Percentiles rank a stretch among this genome's conserved stretches.
Evolutionary conservation across 1,284 basidiomycete genomes (phyloP).

Genomic region (Pyrrhoderma noxium): DNA sequence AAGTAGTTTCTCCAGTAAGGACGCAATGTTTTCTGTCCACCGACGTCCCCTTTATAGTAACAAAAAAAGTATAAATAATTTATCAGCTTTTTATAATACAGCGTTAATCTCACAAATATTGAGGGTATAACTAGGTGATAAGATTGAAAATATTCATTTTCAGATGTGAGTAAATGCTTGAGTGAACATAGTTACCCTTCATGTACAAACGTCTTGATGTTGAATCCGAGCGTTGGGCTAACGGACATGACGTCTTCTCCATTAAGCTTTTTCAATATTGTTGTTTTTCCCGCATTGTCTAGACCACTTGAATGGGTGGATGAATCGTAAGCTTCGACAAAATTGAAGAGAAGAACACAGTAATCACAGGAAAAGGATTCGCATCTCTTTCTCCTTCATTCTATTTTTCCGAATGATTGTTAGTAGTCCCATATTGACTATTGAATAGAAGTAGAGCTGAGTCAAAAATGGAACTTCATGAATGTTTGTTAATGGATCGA

Average conservation of each 20-base stretch:
- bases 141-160: conserved; percentile 14
- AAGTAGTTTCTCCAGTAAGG: conserved; percentile 99
- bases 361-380: conserved; percentile 85
- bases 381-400: conserved; percentile 92
- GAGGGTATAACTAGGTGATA: conserved; percentile 70
- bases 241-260: conserved; percentile 83
- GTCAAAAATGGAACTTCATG: too few relatives aligned
- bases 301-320: conserved; percentile 60
- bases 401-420: conserved; percentile 97
- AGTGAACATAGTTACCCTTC: conserved; percentile 63
- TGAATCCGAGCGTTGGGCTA: conserved; percentile 95
- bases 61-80: not conserved
- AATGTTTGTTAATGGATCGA: too few relatives aligned
- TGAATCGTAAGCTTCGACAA: not conserved
- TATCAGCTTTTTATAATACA: not conserved
- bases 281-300: conserved; percentile 98
- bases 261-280: conserved; percentile 91
- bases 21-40: conserved; percentile 89
- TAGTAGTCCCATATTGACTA: conserved; percentile 70
- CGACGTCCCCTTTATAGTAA: conserved; percentile 83
- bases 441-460: not conserved
- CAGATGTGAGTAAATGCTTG: not conserved
- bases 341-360: conserved; percentile 5
- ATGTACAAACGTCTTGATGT: conserved; percentile 94
- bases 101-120: conserved; percentile 73